phyloP scores from a whole-genome alignment of 1,139 yeast genomes.

The Debaryomycetaceae sp. region DNA sequence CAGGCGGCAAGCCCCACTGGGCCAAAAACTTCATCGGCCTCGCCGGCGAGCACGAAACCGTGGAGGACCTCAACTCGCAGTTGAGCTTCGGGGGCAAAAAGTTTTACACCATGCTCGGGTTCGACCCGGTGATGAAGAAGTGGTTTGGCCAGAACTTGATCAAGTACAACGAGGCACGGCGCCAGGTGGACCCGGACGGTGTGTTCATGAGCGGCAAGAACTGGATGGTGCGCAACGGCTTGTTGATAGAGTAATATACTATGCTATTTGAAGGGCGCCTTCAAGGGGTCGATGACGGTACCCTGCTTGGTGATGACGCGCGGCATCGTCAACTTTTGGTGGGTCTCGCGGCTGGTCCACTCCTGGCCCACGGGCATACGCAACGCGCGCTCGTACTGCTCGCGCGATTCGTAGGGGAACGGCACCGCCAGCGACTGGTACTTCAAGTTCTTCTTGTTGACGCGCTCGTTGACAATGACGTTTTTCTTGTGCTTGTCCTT shows the following conservation, averaged over 20 bases:
- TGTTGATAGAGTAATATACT: conserved; percentile 31
- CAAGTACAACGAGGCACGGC: conserved; percentile 58
- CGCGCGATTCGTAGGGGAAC: conserved; percentile 87
- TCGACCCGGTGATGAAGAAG: conserved; percentile 59
- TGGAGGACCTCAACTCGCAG: conserved; percentile 35
- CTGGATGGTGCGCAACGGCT: conserved; percentile 82
- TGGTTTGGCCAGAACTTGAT: conserved; percentile 79
- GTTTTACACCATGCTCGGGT: conserved; percentile 80
- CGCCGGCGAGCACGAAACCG: conserved; percentile 33
- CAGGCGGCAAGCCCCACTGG: conserved; percentile 97
- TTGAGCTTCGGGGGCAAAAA: conserved; percentile 38
- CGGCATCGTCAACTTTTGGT: conserved; percentile 87
- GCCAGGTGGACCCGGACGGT: conserved; percentile 72
- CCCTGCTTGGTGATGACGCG: conserved; percentile 84
- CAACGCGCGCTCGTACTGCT: conserved; percentile 89
- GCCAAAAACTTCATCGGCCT: conserved; percentile 93
- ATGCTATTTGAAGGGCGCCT: conserved; percentile 55
- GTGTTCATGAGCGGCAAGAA: conserved; percentile 71
- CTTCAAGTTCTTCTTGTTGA: conserved; percentile 77
- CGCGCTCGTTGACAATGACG: conserved; percentile 86
- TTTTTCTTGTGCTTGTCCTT: conserved; percentile 70
- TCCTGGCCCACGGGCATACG: conserved; percentile 98
- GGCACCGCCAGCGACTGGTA: conserved; percentile 88
- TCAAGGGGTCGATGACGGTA: conserved; percentile 83
- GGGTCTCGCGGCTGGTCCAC: conserved; percentile 87